A percentile compares a stretch with the other conserved stretches of the same genome.
These are phyloP conservation scores for Setaria italica DNA, from an alignment of 202 grass and related monocot species.

Conservation along the genomic window DNA sequence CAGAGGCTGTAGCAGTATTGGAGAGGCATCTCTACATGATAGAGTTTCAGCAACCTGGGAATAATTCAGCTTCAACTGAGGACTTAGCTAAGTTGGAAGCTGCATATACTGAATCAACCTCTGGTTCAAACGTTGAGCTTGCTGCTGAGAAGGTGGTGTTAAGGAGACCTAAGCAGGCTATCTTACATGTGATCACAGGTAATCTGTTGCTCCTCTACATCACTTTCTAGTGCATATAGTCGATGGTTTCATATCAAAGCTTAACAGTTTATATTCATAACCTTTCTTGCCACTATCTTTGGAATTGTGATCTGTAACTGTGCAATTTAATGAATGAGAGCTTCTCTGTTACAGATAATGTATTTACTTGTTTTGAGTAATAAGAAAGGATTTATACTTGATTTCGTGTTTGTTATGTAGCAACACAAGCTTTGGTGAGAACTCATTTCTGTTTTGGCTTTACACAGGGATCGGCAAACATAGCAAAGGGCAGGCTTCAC, in stretches of 20 bases:
- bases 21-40: slow-evolving; percentile 66
- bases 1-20: slow-evolving; percentile 69
- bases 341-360: not conserved
- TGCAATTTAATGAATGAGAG: not conserved
- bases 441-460: slow-evolving; percentile 33
- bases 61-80: slow-evolving; percentile 40
- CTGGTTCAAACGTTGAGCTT: slow-evolving; percentile 39
- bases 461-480: slow-evolving; percentile 89
- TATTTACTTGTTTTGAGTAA: not conserved
- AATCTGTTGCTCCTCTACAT: not conserved
- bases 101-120: slow-evolving; percentile 1
- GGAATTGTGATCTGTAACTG: not conserved
- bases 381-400: not conserved
- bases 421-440: not conserved
- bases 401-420: not conserved
- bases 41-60: slow-evolving; percentile 55
- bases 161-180: slow-evolving; percentile 56
- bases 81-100: slow-evolving; percentile 41
- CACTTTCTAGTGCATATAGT: slow-evolving; percentile 9
- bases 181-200: slow-evolving; percentile 92
- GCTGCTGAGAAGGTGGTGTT: slow-evolving; percentile 37
- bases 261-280: slow-evolving; percentile 3
- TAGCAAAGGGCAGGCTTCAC: slow-evolving; percentile 85
- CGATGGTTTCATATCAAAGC: slow-evolving; percentile 23
- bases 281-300: not conserved